Evolutionary conservation across 139 green algal species (phyloP).

Genomic region (Chlorella vulgaris): DNA sequence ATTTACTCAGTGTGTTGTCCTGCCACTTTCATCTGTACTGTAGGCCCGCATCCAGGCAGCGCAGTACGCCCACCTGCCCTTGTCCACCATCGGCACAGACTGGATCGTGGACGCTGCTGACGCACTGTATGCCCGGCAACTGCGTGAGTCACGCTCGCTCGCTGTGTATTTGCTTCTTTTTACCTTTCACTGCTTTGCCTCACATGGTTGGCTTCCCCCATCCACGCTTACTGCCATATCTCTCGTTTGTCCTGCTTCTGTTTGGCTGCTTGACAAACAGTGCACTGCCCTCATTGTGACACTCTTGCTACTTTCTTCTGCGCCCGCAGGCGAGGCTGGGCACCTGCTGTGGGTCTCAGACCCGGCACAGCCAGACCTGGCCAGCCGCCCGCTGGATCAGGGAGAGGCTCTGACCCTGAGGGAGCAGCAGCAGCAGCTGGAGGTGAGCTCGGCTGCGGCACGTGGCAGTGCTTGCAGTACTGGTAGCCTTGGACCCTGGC

Average conservation of each 20-base stretch:
- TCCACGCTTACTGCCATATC: neutral
- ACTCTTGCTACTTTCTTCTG: too few relatives aligned
- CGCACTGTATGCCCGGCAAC: slow-evolving; percentile 73
- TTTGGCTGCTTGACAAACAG: neutral
- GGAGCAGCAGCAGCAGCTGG: slow-evolving; percentile 45
- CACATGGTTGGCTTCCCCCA: neutral
- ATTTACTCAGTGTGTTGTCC: neutral
- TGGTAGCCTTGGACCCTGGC: neutral
- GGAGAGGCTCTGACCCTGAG: slow-evolving; percentile 54
- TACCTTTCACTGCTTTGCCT: neutral
- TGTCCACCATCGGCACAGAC: slow-evolving; percentile 78
- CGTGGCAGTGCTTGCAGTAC: neutral
- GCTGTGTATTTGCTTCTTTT: neutral
- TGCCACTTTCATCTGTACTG: neutral
- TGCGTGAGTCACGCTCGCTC: slow-evolving; percentile 48
- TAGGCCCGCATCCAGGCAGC: slow-evolving; percentile 66
- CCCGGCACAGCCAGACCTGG: slow-evolving; percentile 25
- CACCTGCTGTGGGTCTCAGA: slow-evolving; percentile 82
- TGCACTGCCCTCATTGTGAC: neutral
- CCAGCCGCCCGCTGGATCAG: slow-evolving; percentile 35
- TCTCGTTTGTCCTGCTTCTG: neutral
- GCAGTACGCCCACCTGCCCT: slow-evolving; percentile 85
- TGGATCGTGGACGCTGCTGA: slow-evolving; percentile 78
- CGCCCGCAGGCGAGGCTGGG: slow-evolving; percentile 46
- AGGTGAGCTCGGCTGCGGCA: neutral